phyloP scores from a whole-genome alignment of 495 filamentous ascomycete species.

The Penicillium silybi region DNA sequence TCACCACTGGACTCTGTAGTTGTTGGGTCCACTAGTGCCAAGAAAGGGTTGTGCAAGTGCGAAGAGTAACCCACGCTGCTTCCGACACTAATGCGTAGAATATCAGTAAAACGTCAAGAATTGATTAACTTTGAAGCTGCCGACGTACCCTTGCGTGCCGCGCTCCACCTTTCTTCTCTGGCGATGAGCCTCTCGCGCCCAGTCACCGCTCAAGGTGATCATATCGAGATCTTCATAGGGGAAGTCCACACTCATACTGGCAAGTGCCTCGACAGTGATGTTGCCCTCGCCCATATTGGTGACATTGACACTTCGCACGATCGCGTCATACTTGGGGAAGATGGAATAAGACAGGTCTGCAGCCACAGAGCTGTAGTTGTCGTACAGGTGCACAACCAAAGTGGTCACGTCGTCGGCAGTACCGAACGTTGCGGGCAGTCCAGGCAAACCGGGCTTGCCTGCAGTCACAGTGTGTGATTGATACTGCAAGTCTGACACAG shows the following conservation, averaged over 20 bases:
- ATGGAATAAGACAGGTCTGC: constrained; percentile 53
- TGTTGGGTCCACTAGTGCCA: constrained; percentile 44
- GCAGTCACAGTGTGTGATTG: constrained; percentile 37
- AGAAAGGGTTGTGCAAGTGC: constrained; percentile 52
- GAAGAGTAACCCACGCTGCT: constrained; percentile 51
- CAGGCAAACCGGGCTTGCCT: constrained; percentile 45
- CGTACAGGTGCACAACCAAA: constrained; percentile 47
- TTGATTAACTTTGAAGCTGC: neutral
- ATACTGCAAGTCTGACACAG: constrained; percentile 47
- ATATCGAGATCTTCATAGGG: constrained; percentile 52
- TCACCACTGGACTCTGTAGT: constrained; percentile 51
- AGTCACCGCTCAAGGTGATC: constrained; percentile 50
- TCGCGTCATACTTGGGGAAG: constrained; percentile 49
- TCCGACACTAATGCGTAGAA: constrained; percentile 28
- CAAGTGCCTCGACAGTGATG: constrained; percentile 45
- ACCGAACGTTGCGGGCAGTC: constrained; percentile 50
- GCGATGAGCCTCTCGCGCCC: constrained; percentile 47
- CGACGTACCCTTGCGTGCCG: constrained; percentile 28
- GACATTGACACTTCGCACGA: constrained; percentile 49
- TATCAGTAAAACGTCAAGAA: neutral
- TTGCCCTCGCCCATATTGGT: constrained; percentile 45
- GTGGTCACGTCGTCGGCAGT: constrained; percentile 46
- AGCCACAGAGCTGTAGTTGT: constrained; percentile 45
- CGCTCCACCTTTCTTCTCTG: constrained; percentile 34
- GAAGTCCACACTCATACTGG: constrained; percentile 51